phyloP scores from a whole-genome alignment of 1,284 basidiomycete species.

The Boletus chippewaensis region DNA sequence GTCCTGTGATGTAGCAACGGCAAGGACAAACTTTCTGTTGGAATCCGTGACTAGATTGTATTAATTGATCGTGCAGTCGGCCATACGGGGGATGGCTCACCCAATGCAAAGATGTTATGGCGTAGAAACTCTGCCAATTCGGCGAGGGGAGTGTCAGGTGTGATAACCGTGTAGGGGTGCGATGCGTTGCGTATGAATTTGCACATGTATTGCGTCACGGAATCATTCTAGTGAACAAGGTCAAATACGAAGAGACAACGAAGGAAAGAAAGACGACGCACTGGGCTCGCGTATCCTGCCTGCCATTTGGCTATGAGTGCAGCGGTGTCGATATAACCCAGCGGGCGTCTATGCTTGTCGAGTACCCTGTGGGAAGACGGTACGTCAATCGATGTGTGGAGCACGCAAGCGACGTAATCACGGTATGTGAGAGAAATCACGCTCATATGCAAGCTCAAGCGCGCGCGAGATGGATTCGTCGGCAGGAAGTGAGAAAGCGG shows the following conservation, averaged over 20 bases:
- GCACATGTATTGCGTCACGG: conserved; percentile 62
- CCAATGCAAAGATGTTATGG: conserved; percentile 70
- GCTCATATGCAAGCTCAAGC: conserved; percentile 80
- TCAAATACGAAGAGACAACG: not conserved
- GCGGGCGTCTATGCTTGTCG: conserved; percentile 60
- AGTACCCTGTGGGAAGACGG: conserved; percentile 52
- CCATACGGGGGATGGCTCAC: conserved; percentile 36
- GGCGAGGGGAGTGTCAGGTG: conserved; percentile 68
- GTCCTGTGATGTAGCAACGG: conserved; percentile 74
- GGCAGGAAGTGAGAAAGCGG: conserved; percentile 77
- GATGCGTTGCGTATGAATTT: conserved; percentile 67
- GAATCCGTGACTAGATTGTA: conserved; percentile 64
- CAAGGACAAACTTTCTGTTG: conserved; percentile 80
- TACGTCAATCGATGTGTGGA: conserved; percentile 4
- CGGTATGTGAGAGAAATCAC: conserved; percentile 89
- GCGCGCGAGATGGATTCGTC: conserved; percentile 67
- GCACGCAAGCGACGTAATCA: conserved; percentile 34
- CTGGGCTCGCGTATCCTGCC: conserved; percentile 61
- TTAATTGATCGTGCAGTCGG: conserved; percentile 1
- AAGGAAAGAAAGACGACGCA: conserved; percentile 32
- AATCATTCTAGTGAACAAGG: conserved; percentile 45
- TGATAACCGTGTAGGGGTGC: conserved; percentile 72
- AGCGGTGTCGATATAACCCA: conserved; percentile 79
- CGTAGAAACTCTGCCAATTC: conserved; percentile 73
- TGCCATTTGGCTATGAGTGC: conserved; percentile 74